These are phyloP conservation scores for Biscutella laevigata DNA, from an alignment of 441 rosid species.

Conservation along the genomic window DNA sequence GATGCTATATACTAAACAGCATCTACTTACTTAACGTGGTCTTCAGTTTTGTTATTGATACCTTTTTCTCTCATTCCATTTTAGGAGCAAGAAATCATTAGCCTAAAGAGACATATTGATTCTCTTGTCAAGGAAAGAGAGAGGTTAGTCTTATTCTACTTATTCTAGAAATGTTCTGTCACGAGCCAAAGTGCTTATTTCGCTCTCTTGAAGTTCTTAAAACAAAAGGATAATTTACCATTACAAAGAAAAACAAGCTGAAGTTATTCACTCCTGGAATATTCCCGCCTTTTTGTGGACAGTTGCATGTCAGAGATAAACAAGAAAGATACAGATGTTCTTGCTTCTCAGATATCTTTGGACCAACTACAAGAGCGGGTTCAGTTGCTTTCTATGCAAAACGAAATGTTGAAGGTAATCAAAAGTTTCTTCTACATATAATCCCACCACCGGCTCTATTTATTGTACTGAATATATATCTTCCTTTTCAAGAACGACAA, in stretches of 20 bases:
- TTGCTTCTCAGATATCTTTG: conserved; percentile 45
- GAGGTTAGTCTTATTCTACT: conserved; percentile 38
- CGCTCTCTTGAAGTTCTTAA: background rate
- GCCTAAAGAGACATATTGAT: conserved; percentile 45
- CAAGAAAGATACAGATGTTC: conserved; percentile 53
- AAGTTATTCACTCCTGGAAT: too few species aligned
- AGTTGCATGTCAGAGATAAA: conserved; percentile 57
- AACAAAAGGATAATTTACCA: too few species aligned
- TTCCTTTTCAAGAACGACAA: conserved; percentile 53
- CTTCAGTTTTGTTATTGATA: conserved; percentile 9
- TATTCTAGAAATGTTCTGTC: conserved; percentile 7
- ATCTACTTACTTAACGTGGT: background rate
- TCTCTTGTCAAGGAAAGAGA: conserved; percentile 60
- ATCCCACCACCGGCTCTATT: background rate
- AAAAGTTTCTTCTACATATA: background rate
- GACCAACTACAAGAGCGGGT: conserved; percentile 79
- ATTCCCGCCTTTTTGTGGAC: background rate
- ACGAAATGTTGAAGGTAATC: conserved; percentile 70
- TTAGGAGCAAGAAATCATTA: conserved; percentile 67
- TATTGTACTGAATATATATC: background rate
- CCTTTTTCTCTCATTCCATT: background rate
- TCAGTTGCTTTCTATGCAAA: conserved; percentile 72
- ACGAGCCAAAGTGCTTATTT: background rate
- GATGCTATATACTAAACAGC: conserved; percentile 2
- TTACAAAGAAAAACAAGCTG: too few species aligned